A percentile compares a stretch with the other conserved stretches of the same genome.
phyloP scores from a whole-genome alignment of 768 basidiomycete species.

The Tulasnella sp. region DNA sequence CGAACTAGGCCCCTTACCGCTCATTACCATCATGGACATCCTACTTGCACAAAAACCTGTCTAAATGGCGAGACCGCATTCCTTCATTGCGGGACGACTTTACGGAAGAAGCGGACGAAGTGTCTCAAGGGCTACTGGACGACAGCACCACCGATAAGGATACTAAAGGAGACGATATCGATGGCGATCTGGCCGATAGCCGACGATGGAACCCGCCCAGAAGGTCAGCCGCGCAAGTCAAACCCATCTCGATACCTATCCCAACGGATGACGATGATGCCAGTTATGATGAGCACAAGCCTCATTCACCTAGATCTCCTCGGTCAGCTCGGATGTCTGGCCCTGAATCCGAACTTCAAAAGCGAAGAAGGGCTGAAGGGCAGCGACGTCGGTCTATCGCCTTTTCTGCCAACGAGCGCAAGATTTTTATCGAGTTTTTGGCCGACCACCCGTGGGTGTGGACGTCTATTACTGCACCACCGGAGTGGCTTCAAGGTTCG shows the following conservation, averaged over 20 bases:
- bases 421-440: slow-evolving; percentile 14
- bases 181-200: background rate
- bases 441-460: slow-evolving; percentile 14
- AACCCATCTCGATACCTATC: background rate
- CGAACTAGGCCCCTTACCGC: slow-evolving; percentile 8
- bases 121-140: background rate
- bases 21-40: slow-evolving; percentile 10
- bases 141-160: background rate
- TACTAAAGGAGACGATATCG: background rate
- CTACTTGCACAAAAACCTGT: slow-evolving; percentile 6
- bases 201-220: background rate
- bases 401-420: slow-evolving; percentile 6
- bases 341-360: background rate
- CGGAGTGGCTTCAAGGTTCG: slow-evolving; percentile 1
- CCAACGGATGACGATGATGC: background rate
- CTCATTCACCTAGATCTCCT: background rate
- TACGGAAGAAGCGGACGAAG: background rate
- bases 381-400: slow-evolving; percentile 1
- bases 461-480: background rate
- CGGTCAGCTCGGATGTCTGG: background rate
- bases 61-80: background rate
- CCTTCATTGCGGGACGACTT: slow-evolving; percentile 4
- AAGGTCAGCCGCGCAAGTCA: background rate
- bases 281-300: background rate
- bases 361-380: no score